Conservation (phyloP, 768 basidiomycete species). For the Mycena galericulata region DNA sequence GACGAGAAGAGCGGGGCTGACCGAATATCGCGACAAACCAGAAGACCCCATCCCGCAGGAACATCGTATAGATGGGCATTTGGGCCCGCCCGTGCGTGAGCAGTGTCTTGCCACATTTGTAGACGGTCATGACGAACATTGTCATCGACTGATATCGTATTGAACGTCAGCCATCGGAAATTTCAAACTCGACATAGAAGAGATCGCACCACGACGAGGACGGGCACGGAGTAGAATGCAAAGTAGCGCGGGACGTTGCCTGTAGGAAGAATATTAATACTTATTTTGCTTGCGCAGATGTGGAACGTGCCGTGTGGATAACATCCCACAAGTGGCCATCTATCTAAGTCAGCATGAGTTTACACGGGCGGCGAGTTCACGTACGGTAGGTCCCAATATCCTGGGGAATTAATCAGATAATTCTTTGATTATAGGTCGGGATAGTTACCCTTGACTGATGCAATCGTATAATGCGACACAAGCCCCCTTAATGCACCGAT, state of each 20-base stretch:
- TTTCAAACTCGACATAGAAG: too few species aligned
- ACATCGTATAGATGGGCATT: slow-evolving; percentile 30
- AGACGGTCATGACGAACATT: slow-evolving; percentile 30
- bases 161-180: too few species aligned
- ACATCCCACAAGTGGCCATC: slow-evolving; percentile 23
- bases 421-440: background rate
- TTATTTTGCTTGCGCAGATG: background rate
- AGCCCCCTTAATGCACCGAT: slow-evolving; percentile 6
- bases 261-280: background rate
- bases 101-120: slow-evolving; percentile 29
- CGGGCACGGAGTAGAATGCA: slow-evolving; percentile 33
- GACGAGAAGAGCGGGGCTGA: background rate
- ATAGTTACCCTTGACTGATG: slow-evolving; percentile 12
- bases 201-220: slow-evolving; percentile 23
- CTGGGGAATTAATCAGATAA: background rate
- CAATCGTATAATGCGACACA: slow-evolving; percentile 30
- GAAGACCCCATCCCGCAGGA: slow-evolving; percentile 30
- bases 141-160: slow-evolving; percentile 3
- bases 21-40: slow-evolving; percentile 33
- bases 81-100: slow-evolving; percentile 23
- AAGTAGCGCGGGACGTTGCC: slow-evolving; percentile 30
- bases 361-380: background rate
- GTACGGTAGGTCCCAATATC: slow-evolving; percentile 21
- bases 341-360: background rate
- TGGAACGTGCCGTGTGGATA: slow-evolving; percentile 14